Conservation (phyloP, 1,284 basidiomycete species). For the Rhodotorula sp. region DNA sequence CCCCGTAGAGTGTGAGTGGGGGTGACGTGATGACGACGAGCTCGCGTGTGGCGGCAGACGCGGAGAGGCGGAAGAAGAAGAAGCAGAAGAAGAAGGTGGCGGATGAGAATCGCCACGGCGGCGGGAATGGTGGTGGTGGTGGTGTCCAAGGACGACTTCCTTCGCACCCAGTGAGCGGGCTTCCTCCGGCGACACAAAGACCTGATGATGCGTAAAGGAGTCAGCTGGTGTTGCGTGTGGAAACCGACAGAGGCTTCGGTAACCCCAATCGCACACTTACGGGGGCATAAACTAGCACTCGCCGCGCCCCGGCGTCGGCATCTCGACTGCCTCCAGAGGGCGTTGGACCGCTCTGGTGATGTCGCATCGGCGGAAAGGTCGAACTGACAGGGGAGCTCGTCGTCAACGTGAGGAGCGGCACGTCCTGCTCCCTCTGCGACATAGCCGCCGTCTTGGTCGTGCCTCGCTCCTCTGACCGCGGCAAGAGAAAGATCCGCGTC, state of each 20-base stretch:
- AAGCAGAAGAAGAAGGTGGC: neutral
- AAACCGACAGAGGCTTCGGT: too few relatives aligned
- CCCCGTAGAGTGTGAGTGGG: neutral
- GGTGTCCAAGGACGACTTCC: constrained; percentile 20
- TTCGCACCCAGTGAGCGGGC: constrained; percentile 23
- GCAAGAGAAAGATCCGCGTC: constrained; percentile 25
- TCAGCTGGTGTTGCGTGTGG: fast-evolving
- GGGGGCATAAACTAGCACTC: constrained; percentile 31
- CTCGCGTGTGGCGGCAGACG: neutral
- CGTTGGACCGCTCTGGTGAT: neutral
- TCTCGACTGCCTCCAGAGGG: neutral
- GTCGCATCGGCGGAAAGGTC: constrained; percentile 19
- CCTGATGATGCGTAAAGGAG: neutral
- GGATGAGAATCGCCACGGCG: neutral
- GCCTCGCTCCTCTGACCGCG: constrained; percentile 16
- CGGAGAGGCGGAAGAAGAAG: neutral
- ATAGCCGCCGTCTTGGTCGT: neutral
- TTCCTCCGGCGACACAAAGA: constrained; percentile 28
- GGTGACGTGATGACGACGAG: neutral
- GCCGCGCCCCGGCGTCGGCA: neutral
- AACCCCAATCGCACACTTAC: constrained; percentile 9
- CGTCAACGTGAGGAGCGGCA: constrained; percentile 25
- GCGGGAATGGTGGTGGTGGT: neutral
- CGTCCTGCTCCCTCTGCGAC: constrained; percentile 1
- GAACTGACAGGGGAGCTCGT: constrained; percentile 21